Percentiles rank a stretch among this genome's conserved stretches.
Evolutionary conservation across 2,329 filamentous ascomycete genomes (phyloP).

Genomic region (Aspergillus pseudonomiae): DNA sequence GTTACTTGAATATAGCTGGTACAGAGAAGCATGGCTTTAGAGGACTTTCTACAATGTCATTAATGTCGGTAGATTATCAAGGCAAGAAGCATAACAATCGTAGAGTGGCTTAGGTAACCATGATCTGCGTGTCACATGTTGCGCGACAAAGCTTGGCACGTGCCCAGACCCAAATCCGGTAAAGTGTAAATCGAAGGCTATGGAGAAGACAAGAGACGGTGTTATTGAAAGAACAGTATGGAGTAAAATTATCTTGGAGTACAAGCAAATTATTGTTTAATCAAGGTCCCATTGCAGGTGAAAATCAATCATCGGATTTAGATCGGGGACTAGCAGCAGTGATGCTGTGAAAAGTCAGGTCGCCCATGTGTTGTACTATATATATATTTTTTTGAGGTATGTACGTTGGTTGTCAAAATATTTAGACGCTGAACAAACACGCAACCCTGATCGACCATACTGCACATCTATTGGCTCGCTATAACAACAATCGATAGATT

Average conservation of each 20-base stretch:
- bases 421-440: no score
- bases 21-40: no score
- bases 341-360: no score
- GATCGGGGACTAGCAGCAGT: no score
- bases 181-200: not conserved
- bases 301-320: not conserved
- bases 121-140: conserved; percentile 1
- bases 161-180: not conserved
- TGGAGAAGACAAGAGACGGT: not conserved
- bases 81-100: not conserved
- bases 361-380: no score
- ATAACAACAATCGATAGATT: no score
- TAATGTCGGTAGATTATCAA: not conserved
- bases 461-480: not conserved
- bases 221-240: not conserved
- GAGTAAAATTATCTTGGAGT: not conserved
- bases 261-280: not conserved
- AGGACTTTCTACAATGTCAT: not conserved
- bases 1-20: no score
- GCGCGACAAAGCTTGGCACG: not conserved
- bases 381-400: no score
- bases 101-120: not conserved
- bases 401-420: no score
- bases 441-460: not conserved
- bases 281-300: rapidly evolving